Conservation (phyloP, 768 basidiomycete genomes). For the Tricholoma flavovirens region DNA sequence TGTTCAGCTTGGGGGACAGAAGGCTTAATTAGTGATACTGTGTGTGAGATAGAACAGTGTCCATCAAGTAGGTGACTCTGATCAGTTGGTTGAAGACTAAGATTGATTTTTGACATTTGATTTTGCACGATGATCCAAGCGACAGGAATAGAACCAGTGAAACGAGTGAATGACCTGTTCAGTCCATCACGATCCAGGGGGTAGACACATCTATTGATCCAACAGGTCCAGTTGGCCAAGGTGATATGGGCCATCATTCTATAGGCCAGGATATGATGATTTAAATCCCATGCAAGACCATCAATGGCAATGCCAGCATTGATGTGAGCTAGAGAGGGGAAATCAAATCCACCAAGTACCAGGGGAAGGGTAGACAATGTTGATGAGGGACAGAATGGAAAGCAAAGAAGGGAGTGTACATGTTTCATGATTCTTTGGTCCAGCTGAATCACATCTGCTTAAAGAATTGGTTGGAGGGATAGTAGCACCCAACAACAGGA, state of each 20-base stretch:
- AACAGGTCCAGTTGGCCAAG: constrained; percentile 13
- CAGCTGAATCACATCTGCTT: constrained; percentile 13
- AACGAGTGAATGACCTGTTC: background rate
- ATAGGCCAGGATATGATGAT: constrained; percentile 15
- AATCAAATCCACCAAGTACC: constrained; percentile 14
- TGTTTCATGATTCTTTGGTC: constrained; percentile 9
- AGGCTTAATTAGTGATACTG: too few species aligned
- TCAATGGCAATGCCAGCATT: constrained; percentile 12
- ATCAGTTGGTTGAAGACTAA: too few species aligned
- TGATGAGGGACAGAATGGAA: constrained; percentile 17
- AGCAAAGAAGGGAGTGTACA: constrained; percentile 20
- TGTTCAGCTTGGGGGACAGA: too few species aligned
- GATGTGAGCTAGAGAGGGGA: constrained; percentile 17
- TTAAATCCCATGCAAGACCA: constrained; percentile 13
- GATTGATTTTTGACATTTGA: too few species aligned
- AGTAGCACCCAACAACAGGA: background rate
- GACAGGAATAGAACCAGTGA: background rate
- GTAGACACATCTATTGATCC: constrained; percentile 2
- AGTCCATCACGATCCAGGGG: constrained; percentile 5
- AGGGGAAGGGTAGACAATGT: constrained; percentile 11
- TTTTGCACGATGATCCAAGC: too few species aligned
- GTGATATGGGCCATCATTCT: constrained; percentile 12
- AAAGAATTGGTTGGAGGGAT: background rate
- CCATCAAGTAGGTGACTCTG: too few species aligned
- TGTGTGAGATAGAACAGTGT: too few species aligned